Base-by-base conservation (phyloP, 331 rosid genomes). In the Telfairia occidentalis region DNA sequence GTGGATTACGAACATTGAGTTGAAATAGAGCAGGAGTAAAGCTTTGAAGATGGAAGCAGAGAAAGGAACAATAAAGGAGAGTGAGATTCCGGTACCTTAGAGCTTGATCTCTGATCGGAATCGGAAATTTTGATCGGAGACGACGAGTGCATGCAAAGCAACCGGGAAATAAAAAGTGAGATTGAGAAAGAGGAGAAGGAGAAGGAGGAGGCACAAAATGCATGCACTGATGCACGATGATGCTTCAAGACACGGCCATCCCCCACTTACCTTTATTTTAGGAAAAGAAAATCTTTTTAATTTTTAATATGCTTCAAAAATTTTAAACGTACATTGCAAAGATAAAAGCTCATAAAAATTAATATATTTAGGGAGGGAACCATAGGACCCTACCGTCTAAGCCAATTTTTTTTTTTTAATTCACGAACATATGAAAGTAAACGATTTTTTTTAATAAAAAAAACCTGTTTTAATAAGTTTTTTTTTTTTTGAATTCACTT, bases 161-260 rank as follows among this genome's bases (percentile, higher is more conserved):
- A 63, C 9, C 23, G 74, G 59, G 73, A 67, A 69, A 57, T 54
- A 52, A 15, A 52, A 15, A 64, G 50, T 32, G 48, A 48, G 82
- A 63, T 57, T 34, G 46, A 77, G 74, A 77, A 81, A 86, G 81
- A 85, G 78, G 81, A 76, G 24, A 78, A 81, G 23, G 18, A 35
- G 28, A n/a, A 15, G 32, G 48, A 34, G 66, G 16, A 52, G 23
- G 83, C 82, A 85, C 85, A 81, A 87, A 93, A 88, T 88, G 98
- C 98, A 93, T 93, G 98, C 98, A 93, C 98, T 59, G 66, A 59
- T 59, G 66, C 61, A 59, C 38, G 98, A 92, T 89, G 97, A 92
- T 92, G 87, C 98, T 92, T 90, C 90, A 92, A 92, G 98, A 85
- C 98, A 89, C 89, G 70, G 92, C 97, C 87, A 92, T 83, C 96